Base-by-base conservation (phyloP, 1,139 yeast genomes). In the Blastobotrys proliferans region DNA sequence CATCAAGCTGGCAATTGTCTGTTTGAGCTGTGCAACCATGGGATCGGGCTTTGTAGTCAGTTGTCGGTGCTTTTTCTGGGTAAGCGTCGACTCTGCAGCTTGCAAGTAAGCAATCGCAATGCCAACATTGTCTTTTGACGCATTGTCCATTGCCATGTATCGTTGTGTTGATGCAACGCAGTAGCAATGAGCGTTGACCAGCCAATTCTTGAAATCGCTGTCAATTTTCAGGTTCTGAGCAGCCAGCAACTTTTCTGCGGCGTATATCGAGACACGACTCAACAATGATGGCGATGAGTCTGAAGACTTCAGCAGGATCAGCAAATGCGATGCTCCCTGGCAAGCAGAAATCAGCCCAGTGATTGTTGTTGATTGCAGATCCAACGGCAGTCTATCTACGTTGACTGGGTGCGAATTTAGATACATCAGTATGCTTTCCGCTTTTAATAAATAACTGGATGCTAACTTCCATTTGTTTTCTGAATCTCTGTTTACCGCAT, bases 241-340 rank as follows among this genome's bases (percentile, higher is more conserved):
- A 2, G 61, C 46, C 3, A 57, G 53, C 35, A 60, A 61, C 49
- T 57, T 57, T 24, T 62, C 66, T 19, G 55, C 52, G 0, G 67
- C 65, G 45, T 45, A 62, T n/a, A 64, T 56, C 2, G 67, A 58
- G 1, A 63, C 57, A 9, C 68, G 52, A 13, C 56, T 45, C 38
- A 62, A 54, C 11, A 64, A 51, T 1, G 58, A 49, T 8, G 61
- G 53, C 4, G 64, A 57, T 13, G 45, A 33, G 24, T 52, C 18
- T 8, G 52, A 10, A 9, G 58, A 50, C 40, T 62, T 62, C 46
- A 54, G 51, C 8, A 62, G 40, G 19, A 60, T 51, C 4, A 60
- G 48, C 30, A 60, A 46, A 37, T 62, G 66, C 19, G 60, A 44
- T 1, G 63, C 55, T 10, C 64, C 67, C 2, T 61, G 51, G 6